Conservation (phyloP, 2,329 filamentous ascomycete species). For the Pseudogymnoascus sp. region DNA sequence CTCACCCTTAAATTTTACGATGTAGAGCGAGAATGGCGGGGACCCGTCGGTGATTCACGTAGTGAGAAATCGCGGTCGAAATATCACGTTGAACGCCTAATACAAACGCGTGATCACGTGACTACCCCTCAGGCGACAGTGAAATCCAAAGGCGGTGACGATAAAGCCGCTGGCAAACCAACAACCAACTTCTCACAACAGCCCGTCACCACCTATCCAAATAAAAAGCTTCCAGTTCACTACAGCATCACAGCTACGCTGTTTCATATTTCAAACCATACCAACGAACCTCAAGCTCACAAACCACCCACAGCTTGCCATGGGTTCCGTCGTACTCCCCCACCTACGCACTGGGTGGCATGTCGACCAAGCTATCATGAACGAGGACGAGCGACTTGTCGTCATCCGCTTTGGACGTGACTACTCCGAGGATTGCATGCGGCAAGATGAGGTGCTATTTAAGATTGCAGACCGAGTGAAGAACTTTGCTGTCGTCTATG, state of each 20-base stretch:
- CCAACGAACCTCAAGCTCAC: not conserved
- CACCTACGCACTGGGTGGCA: constrained; percentile 93
- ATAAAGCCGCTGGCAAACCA: not conserved
- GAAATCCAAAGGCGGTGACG: constrained; percentile 2
- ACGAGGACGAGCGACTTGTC: constrained; percentile 83
- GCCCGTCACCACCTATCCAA: not conserved
- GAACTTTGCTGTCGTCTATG: constrained; percentile 84
- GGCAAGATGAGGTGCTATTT: constrained; percentile 88
- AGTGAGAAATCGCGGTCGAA: not conserved
- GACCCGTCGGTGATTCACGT: not conserved
- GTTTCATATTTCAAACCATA: not conserved
- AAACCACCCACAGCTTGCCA: constrained; percentile 11
- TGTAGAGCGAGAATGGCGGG: not conserved
- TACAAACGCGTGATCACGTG: not conserved
- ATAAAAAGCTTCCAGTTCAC: not conserved
- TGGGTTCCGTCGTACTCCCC: constrained; percentile 80
- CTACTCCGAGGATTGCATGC: constrained; percentile 69
- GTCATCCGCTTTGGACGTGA: constrained; percentile 91
- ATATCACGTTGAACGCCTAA: not conserved
- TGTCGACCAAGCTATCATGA: constrained; percentile 89
- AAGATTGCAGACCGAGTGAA: constrained; percentile 88
- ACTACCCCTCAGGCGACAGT: not conserved
- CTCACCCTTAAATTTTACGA: not conserved
- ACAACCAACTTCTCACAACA: not conserved
- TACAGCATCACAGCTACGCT: not conserved